Percentiles rank a stretch among this genome's conserved stretches.
These are phyloP conservation scores for Penicillium lagena DNA, from an alignment of 495 filamentous ascomycete species.

Conservation along the genomic window DNA sequence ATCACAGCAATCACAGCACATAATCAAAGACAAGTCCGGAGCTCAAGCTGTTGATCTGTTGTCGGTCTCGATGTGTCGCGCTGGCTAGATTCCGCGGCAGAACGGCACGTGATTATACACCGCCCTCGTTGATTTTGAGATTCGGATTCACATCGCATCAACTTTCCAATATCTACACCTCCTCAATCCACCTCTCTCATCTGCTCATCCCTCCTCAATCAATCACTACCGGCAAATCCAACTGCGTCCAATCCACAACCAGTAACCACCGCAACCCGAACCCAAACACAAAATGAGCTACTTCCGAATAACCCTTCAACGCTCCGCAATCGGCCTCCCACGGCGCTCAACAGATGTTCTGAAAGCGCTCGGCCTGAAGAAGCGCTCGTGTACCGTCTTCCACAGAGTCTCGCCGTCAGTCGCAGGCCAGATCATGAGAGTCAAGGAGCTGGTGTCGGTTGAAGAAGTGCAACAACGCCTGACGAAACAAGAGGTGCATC, in stretches of 20 bases:
- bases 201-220: background rate
- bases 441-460: constrained; percentile 91
- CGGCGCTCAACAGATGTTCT: constrained; percentile 76
- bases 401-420: constrained; percentile 75
- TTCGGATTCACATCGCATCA: too few relatives aligned
- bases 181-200: too few relatives aligned
- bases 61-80: too few relatives aligned
- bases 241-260: background rate
- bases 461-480: constrained; percentile 70
- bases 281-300: constrained; percentile 59
- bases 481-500: constrained; percentile 66
- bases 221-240: background rate
- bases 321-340: constrained; percentile 89
- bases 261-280: background rate
- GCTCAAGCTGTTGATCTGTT: too few relatives aligned
- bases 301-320: constrained; percentile 93
- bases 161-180: too few relatives aligned
- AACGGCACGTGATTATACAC: too few relatives aligned
- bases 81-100: too few relatives aligned
- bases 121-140: constrained; percentile 10
- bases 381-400: constrained; percentile 86
- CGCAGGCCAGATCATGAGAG: constrained; percentile 94
- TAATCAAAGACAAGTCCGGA: too few relatives aligned
- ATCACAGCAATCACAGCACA: too few relatives aligned
- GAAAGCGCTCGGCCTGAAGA: constrained; percentile 79